Base-by-base conservation (phyloP, 192 early-diverging fungal genomes). In the Endogone sp. region DNA sequence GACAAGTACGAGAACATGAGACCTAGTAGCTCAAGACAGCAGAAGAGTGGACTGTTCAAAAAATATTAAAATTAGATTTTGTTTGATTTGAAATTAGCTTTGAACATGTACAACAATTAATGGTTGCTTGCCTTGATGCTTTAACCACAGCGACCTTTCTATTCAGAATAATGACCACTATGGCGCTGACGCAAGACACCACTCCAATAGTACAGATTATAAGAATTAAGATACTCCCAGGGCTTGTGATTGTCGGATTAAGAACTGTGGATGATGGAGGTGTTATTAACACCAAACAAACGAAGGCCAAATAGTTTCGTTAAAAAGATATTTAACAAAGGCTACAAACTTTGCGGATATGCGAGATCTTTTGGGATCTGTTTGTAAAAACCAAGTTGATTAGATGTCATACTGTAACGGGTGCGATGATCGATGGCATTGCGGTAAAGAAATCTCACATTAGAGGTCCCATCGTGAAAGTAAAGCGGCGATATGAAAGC, bases 21-120 rank as follows among this genome's bases (percentile, higher is more conserved):
- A 3, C 83, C 83, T 21, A 78, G 61, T 60, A 84, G 58, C 29
- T 84, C 83, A 8, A 84, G 56, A 31, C 81, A 84, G 59, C 83
- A 84, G 37, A 84, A 82, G 32, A 84, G 37, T 20, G 81, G 83
- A 29, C 83, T 84, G 64, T 20, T 23, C 37, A 49, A 49, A n/a
- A n/a, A n/a, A n/a, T n/a, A n/a, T n/a, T n/a, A n/a, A n/a, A n/a
- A n/a, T n/a, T n/a, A n/a, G n/a, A n/a, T n/a, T n/a, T n/a, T n/a
- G n/a, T n/a, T n/a, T n/a, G n/a, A n/a, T n/a, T n/a, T n/a, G n/a
- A n/a, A n/a, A n/a, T n/a, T n/a, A n/a, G n/a, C n/a, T n/a, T n/a
- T n/a, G n/a, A n/a, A 16, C 37, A 6, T 16, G 16, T 49, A 16
- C 37, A 6, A 49, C 37, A 6, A 11, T 49, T 49, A 0, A 6